Conservation (phyloP, 176 grass and related monocot species). For the Ampelocalamus luodianensis region DNA sequence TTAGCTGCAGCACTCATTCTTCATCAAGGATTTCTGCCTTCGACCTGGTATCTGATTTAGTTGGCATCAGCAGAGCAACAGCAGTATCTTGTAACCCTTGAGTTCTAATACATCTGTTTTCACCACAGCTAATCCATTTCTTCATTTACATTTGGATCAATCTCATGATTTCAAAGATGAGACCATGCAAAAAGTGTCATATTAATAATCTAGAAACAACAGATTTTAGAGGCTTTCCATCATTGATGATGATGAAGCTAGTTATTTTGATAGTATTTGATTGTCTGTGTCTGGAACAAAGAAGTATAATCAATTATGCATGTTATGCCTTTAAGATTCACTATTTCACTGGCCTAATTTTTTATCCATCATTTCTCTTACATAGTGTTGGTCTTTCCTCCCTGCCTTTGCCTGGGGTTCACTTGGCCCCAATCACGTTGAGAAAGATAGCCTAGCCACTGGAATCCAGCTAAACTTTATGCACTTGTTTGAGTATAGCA, state of each 20-base stretch:
- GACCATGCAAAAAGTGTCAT: constrained; percentile 48
- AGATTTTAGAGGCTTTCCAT: constrained; percentile 41
- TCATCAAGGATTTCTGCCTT: constrained; percentile 33
- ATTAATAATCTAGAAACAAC: constrained; percentile 50
- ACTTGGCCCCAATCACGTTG: not conserved
- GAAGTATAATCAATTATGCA: not conserved
- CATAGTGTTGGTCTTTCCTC: not conserved
- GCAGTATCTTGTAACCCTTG: constrained; percentile 44
- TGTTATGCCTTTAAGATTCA: not conserved
- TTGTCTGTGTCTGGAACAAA: constrained; percentile 21
- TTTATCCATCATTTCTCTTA: not conserved
- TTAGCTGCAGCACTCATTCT: constrained; percentile 37
- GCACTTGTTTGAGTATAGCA: not conserved
- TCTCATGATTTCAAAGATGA: constrained; percentile 51
- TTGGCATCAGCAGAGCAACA: constrained; percentile 40
- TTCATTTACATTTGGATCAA: constrained; percentile 51
- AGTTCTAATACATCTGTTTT: constrained; percentile 37
- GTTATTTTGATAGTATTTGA: constrained; percentile 23
- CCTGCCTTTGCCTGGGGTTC: not conserved
- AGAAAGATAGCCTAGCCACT: not conserved
- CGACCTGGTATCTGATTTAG: constrained; percentile 34
- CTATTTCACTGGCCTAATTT: not conserved
- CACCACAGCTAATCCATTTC: constrained; percentile 47
- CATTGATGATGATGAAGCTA: constrained; percentile 40
- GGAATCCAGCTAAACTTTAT: not conserved